Conservation (phyloP, 192 early-diverging fungal genomes). For the Coemansia sp. region DNA sequence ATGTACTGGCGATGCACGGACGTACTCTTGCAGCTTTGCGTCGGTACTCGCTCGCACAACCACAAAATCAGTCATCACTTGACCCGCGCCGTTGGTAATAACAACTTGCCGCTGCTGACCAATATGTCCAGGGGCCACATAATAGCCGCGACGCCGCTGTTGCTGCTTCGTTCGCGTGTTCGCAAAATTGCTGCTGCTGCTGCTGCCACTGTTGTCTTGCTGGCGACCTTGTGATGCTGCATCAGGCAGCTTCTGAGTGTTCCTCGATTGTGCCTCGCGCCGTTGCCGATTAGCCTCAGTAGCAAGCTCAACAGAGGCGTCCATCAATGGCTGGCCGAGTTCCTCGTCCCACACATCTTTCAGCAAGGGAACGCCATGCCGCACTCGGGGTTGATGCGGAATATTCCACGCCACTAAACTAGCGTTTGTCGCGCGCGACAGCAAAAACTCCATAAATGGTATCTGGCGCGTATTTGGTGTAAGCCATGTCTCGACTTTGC, state of each 20-base stretch:
- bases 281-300: neutral
- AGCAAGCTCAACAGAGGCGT: neutral
- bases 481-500: constrained; percentile 44
- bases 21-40: constrained; percentile 17
- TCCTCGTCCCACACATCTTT: constrained; percentile 24
- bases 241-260: neutral
- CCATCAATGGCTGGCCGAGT: neutral
- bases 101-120: constrained; percentile 30
- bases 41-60: constrained; percentile 39
- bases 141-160: constrained; percentile 14
- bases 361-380: constrained; percentile 40
- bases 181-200: neutral
- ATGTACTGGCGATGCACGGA: constrained; percentile 10
- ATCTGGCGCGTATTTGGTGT: constrained; percentile 42
- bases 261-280: neutral
- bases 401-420: constrained; percentile 12
- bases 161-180: constrained; percentile 3
- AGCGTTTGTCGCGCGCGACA: constrained; percentile 23
- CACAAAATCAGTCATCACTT: constrained; percentile 48
- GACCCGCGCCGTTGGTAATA: constrained; percentile 46
- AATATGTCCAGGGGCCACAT: constrained; percentile 10
- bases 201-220: neutral
- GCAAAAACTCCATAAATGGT: constrained; percentile 43
- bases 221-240: neutral
- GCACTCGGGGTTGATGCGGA: constrained; percentile 20